Conservation (phyloP, 2,329 filamentous ascomycete species). For the Plenodomus lindquistii region DNA sequence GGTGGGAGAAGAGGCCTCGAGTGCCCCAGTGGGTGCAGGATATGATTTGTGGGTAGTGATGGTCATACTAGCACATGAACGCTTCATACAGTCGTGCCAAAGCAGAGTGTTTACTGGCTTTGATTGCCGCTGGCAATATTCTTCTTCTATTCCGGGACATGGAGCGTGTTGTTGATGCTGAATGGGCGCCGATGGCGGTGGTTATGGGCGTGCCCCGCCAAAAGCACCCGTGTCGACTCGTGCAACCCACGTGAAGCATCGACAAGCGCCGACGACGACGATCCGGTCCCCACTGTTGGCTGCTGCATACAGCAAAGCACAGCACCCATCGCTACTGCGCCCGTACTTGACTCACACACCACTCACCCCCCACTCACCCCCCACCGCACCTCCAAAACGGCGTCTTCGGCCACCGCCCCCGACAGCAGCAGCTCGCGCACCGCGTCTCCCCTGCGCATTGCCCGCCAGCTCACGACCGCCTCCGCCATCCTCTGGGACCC, state of each 20-base stretch:
- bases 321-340: conserved; percentile 10
- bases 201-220: conserved; percentile 10
- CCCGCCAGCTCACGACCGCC: conserved; percentile 53
- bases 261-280: conserved; percentile 13
- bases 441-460: conserved; percentile 44
- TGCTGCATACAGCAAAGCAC: too few species aligned
- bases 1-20: conserved; percentile 63
- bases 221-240: conserved; percentile 11
- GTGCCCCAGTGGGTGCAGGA: conserved; percentile 64
- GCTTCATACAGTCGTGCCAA: neutral
- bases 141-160: neutral
- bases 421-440: conserved; percentile 8
- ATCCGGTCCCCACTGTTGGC: conserved; percentile 3
- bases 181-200: conserved; percentile 6
- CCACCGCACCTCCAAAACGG: conserved; percentile 11
- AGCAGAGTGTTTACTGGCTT: neutral
- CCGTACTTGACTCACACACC: conserved; percentile 1
- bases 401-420: conserved; percentile 18
- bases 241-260: conserved; percentile 8
- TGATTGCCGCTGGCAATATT: neutral
- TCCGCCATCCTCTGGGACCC: conserved; percentile 56
- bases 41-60: conserved; percentile 50
- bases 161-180: neutral
- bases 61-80: too few species aligned
- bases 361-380: neutral